Conservation (phyloP, 257 asterid genomes). For the Coffea eugenioides region DNA sequence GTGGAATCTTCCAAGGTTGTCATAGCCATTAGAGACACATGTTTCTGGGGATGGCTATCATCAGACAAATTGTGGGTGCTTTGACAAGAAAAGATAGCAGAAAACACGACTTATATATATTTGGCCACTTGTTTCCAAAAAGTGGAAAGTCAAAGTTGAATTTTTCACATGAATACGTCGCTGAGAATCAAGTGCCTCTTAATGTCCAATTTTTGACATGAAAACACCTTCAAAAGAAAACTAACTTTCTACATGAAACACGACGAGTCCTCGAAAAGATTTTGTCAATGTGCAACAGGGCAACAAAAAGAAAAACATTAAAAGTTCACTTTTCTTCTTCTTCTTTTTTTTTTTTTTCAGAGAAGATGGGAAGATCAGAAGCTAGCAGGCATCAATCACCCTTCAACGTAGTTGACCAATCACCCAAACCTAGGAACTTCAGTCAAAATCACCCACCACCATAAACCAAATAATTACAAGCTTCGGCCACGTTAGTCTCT, state of each 20-base stretch:
- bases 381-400: not conserved
- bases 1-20: not conserved
- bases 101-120: not conserved
- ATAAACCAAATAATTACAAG: too few relatives aligned
- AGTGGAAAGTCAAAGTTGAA: slow-evolving; percentile 7
- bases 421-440: not conserved
- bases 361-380: not conserved
- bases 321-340: too few relatives aligned
- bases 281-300: not conserved
- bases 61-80: not conserved
- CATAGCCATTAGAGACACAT: not conserved
- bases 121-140: not conserved
- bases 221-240: not conserved
- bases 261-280: not conserved
- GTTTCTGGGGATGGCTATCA: not conserved
- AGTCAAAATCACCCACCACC: not conserved
- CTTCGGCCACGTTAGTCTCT: too few relatives aligned
- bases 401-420: not conserved
- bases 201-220: not conserved
- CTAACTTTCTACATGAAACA: not conserved
- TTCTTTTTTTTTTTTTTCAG: not conserved
- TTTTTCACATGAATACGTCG: not conserved
- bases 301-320: not conserved
- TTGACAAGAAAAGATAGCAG: not conserved
- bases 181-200: not conserved